A percentile compares a stretch with the other conserved stretches of the same genome.
phyloP scores from a whole-genome alignment of 768 basidiomycete species.

The Arthromyces matolae region DNA sequence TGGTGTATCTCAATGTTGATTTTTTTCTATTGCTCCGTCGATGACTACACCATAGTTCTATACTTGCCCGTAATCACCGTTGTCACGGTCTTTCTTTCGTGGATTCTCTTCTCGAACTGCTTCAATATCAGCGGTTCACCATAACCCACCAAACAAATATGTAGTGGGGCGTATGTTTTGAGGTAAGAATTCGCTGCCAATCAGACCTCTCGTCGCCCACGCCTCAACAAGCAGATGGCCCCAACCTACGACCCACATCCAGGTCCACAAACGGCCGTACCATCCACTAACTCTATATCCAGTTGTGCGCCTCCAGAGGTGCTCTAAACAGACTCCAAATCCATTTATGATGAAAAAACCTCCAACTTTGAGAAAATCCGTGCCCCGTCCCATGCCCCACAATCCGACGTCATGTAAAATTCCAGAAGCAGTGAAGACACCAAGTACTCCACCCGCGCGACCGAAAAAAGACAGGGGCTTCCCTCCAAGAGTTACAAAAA shows the following conservation, averaged over 20 bases:
- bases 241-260: conserved; percentile 43
- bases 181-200: conserved; percentile 37
- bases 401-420: conserved; percentile 56
- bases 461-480: conserved; percentile 45
- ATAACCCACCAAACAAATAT: conserved; percentile 20
- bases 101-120: background rate
- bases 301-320: conserved; percentile 38
- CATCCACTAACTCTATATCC: conserved; percentile 47
- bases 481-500: conserved; percentile 51
- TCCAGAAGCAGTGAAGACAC: conserved; percentile 57
- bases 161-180: conserved; percentile 31
- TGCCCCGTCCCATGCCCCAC: conserved; percentile 55
- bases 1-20: too few species aligned
- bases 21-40: too few species aligned
- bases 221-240: conserved; percentile 49
- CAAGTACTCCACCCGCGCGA: conserved; percentile 46
- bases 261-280: conserved; percentile 50
- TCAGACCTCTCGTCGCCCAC: conserved; percentile 41
- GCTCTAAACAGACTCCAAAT: conserved; percentile 48
- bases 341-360: conserved; percentile 60
- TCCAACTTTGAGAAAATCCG: conserved; percentile 37
- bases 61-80: too few species aligned
- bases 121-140: background rate
- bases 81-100: too few species aligned
- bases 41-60: too few species aligned